Evolutionary conservation across 306 rosid species (phyloP).

Genomic region (Lathyrus tuberosus): DNA sequence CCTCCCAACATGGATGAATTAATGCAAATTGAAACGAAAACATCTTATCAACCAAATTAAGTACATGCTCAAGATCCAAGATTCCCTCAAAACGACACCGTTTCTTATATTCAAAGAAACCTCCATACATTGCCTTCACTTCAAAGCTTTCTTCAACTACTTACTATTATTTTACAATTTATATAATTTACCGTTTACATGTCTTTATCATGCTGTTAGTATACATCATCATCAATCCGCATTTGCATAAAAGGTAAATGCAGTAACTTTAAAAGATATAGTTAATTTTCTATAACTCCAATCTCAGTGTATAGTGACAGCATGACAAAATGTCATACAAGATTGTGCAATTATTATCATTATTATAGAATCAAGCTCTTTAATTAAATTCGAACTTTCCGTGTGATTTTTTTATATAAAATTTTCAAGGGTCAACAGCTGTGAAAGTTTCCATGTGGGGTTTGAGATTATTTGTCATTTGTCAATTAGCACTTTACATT

Average conservation of each 20-base stretch:
- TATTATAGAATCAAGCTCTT: neutral
- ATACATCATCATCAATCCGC: too few relatives aligned
- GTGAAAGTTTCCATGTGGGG: slow-evolving; percentile 10
- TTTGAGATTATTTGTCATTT: slow-evolving; percentile 9
- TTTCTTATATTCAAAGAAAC: neutral
- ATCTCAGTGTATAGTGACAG: neutral
- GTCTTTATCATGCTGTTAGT: neutral
- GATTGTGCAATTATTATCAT: neutral
- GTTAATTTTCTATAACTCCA: too few relatives aligned
- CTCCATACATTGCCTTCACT: neutral
- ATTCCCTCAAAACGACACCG: neutral
- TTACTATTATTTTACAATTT: neutral
- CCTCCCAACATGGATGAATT: neutral
- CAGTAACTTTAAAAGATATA: too few relatives aligned
- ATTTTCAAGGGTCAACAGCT: neutral
- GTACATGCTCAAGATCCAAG: neutral
- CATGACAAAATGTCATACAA: neutral
- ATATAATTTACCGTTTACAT: neutral
- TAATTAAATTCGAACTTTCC: neutral
- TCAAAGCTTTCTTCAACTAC: neutral
- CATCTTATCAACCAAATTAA: neutral
- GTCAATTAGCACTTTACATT: slow-evolving; percentile 1
- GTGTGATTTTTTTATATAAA: neutral
- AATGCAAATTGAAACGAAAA: neutral
- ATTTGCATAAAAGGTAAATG: too few relatives aligned